These are phyloP conservation scores for Curvularia verruculosa DNA, from an alignment of 2,329 filamentous ascomycete genomes.

Conservation along the genomic window DNA sequence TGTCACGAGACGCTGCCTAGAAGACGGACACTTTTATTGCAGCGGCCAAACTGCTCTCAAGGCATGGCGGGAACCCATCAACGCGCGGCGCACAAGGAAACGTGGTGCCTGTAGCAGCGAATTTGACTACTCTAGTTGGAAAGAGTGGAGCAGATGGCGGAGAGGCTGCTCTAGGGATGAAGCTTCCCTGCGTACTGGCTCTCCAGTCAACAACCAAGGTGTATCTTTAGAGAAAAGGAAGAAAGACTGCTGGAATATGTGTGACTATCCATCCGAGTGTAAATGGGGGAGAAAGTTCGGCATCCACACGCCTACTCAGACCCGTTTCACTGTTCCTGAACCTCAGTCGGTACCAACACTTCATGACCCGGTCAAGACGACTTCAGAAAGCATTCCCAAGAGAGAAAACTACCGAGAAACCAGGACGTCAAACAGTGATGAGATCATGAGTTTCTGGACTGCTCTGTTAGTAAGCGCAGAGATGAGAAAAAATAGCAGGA, in stretches of 20 bases:
- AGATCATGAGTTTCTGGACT: conserved; percentile 32
- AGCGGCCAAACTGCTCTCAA: conserved; percentile 53
- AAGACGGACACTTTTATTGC: conserved; percentile 62
- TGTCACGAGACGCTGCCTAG: conserved; percentile 59
- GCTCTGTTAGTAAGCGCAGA: conserved; percentile 36
- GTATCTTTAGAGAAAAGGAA: background rate
- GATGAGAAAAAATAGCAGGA: conserved; percentile 23
- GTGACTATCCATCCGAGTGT: conserved; percentile 57
- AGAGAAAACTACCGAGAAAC: conserved; percentile 15
- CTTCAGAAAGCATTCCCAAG: conserved; percentile 25
- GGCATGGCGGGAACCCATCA: conserved; percentile 30
- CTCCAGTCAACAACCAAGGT: background rate
- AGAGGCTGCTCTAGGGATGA: conserved; percentile 21
- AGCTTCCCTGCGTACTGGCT: background rate
- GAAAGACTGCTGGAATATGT: conserved; percentile 53
- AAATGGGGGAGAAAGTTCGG: conserved; percentile 45
- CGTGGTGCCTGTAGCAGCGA: conserved; percentile 56
- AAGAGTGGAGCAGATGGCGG: conserved; percentile 54
- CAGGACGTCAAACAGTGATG: background rate
- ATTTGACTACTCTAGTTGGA: conserved; percentile 62
- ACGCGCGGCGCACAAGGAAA: conserved; percentile 24
- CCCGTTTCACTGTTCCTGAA: conserved; percentile 3
- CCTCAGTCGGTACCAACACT: background rate
- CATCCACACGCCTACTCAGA: conserved; percentile 31
- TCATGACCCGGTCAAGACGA: conserved; percentile 5